Evolutionary conservation across 306 rosid genomes (phyloP), one percentile per base, ranked within the genome.

Genomic region (Cucurbita moschata): DNA sequence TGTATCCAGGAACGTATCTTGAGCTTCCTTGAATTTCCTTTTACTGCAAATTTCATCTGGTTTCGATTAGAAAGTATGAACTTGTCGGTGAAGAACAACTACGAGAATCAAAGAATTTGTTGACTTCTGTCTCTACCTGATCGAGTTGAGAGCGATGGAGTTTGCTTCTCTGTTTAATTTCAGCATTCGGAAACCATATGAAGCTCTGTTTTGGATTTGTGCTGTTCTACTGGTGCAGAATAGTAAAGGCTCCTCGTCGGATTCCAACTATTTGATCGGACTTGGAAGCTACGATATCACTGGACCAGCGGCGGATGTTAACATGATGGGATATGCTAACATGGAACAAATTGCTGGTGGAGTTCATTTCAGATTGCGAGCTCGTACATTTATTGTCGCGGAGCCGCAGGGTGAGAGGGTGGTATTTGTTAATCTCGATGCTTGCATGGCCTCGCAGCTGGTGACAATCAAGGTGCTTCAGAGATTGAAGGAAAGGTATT

Each of bases 241-340:
- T 74, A 5, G 57, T 39, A 14, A 23, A 68, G 73, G 42, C 64
- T 76, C 50, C 4, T n/a, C 74, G 9, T 83, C 88, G 9, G 79
- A 80, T 71, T 85, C 98, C 53, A 76, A 83, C 49, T 90, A 90
- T 76, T 83, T 85, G 90, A 72, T 90, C 80, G 98, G 98, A 50
- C 79, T 90, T 50, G 97, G 96, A 61, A 90, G 98, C 85, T 88
- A 86, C 82, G 98, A 90, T 74, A 88, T 93, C 62, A 93, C 98
- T 23, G 98, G 98, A 10, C 98, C 98, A 46, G 98, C 97, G 0
- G 96, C 98, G 76, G 97, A 93, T 82, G 97, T 86, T 71, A 93
- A 90, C 71, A 83, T 93, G 98, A 89, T 90, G 97, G 97, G 97
- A 63, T 93, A 93, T 74, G 93, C 97, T 35, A 90, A 93, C 73